A percentile compares a stretch with the other conserved stretches of the same genome.
phyloP scores from a whole-genome alignment of 2,329 filamentous ascomycete genomes.

The Massarina eburnea region DNA sequence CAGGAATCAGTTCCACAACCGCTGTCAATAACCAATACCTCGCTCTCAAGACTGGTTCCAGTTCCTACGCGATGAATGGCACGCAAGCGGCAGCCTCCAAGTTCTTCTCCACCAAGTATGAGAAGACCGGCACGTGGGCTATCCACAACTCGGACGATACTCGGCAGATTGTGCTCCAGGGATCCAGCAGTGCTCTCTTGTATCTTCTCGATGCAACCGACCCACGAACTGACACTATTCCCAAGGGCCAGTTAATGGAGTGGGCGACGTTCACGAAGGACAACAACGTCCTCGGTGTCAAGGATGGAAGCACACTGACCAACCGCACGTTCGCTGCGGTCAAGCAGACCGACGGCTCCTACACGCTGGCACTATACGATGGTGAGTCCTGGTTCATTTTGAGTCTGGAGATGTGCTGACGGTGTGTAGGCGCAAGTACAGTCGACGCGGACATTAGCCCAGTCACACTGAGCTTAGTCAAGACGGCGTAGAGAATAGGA shows the following conservation, averaged over 20 bases:
- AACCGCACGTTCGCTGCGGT: conserved; percentile 30
- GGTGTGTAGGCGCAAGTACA: conserved; percentile 18
- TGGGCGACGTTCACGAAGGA: conserved; percentile 35
- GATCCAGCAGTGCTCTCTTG: conserved; percentile 22
- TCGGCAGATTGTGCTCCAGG: conserved; percentile 30
- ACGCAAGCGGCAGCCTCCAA: conserved; percentile 20
- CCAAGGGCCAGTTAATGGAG: conserved; percentile 28
- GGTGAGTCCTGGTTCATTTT: conserved; percentile 16
- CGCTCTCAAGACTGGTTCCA: conserved; percentile 18
- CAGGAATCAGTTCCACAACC: conserved; percentile 13
- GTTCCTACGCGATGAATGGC: conserved; percentile 19
- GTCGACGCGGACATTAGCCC: conserved; percentile 19
- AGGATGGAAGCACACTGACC: conserved; percentile 27
- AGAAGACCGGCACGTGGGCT: conserved; percentile 24
- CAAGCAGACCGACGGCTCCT: conserved; percentile 11
- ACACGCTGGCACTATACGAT: conserved; percentile 28
- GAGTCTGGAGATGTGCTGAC: conserved; percentile 4
- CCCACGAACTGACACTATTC: conserved; percentile 21
- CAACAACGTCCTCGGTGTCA: conserved; percentile 26
- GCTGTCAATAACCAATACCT: conserved; percentile 29
- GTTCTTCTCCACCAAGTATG: conserved; percentile 28
- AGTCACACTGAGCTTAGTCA: conserved; percentile 22
- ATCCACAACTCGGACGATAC: conserved; percentile 30
- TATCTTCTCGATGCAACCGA: conserved; percentile 28
- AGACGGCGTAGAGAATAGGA: conserved; percentile 3